Evolutionary conservation across 208 protist genomes (phyloP), one percentile per base, ranked within the genome.

Genomic region (Trypanosoma cruzi): DNA sequence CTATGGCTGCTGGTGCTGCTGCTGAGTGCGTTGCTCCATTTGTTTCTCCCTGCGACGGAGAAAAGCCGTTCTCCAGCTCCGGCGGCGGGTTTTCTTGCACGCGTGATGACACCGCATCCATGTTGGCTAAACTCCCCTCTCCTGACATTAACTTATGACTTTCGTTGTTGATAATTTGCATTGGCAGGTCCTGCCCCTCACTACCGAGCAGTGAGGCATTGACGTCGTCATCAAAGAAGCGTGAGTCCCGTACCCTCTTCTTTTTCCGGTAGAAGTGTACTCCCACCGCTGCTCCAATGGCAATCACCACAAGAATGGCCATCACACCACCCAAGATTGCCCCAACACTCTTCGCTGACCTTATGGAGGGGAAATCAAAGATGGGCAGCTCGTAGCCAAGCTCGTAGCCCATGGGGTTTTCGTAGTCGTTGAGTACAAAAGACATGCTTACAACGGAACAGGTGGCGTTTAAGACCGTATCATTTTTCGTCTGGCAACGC

Each of bases 211-310:
- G 46, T 11, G 31, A 24, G 24, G 54, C n/a, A 22, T 32, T 22
- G 4, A 50, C 31, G 32, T 71, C 66, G 49, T 72, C 67, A 29
- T 73, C 68, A 50, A 73, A 73, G 48, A 73, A 73, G 26, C 68
- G 68, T n/a, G 60, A 11, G 29, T 73, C 68, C 11, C 68, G 68
- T 16, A 31, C 37, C 56, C 58, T 64, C 24, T 60, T 64, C 58
- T 58, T 64, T 20, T 31, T 29, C 22, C 57, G 56, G 8, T 54
- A 36, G 46, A 28, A 73, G 40, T 54, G 26, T 13, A 73, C 10
- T 0, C 24, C 54, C 6, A 73, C 22, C 5, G 20, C 54, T 29
- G 32, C 50, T 2, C 32, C 40, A 26, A 73, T 58, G 4, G 31
- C 37, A 11, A 73, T 3, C 0, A 65, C 26, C 10, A 65, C 46